Base-by-base conservation (phyloP, 208 protist genomes). In the Herpetomonas muscarum region DNA sequence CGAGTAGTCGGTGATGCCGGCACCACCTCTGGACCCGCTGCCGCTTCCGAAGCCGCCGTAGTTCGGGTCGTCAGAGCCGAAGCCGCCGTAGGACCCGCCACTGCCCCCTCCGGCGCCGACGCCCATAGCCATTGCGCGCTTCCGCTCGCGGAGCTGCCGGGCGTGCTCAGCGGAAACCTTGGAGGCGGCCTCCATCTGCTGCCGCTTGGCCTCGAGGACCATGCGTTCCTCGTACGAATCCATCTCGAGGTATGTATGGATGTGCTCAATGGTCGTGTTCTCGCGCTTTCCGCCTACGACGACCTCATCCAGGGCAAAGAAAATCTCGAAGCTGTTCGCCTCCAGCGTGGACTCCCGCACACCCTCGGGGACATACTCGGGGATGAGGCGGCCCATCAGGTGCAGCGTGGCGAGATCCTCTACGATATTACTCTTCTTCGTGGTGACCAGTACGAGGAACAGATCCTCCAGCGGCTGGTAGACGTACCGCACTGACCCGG, bases 281-380 rank as follows among this genome's bases (percentile, higher is more conserved):
- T 99, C 97, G 21, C 96, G 90, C 68, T 97, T 94, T 9, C 96
- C 96, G 24, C 90, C 76, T 9, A 93, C 80, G 5, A 99, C 85
- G 1, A 98, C 87, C 79, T 99, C 97, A 67, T 99, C 98, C 47
- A 99, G 92, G 25, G 98, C 97, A 64, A 98, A 98, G 37, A 98
- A 85, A 2, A 99, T 71, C 10, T 97, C 81, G 68, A 98, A 98
- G 15, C 90, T 73, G 47, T 92, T 84, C 26, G 76, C 48, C 19
- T 81, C 67, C 3, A 99, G 74, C 13, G 73, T 60, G 21, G 71
- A 57, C 67, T 99, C 97, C 19, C 46, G 76, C 31, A 86, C 49
- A 26, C 62, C 62, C 17, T 63, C 55, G 0, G 73, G 73, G 29
- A 94, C 76, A 65, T 97, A 97, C 69, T 98, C 94, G 9, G 86